Evolutionary conservation across 202 grass and related monocot genomes (phyloP), one percentile per base, ranked within the genome.

Genomic region (Zizania palustris): DNA sequence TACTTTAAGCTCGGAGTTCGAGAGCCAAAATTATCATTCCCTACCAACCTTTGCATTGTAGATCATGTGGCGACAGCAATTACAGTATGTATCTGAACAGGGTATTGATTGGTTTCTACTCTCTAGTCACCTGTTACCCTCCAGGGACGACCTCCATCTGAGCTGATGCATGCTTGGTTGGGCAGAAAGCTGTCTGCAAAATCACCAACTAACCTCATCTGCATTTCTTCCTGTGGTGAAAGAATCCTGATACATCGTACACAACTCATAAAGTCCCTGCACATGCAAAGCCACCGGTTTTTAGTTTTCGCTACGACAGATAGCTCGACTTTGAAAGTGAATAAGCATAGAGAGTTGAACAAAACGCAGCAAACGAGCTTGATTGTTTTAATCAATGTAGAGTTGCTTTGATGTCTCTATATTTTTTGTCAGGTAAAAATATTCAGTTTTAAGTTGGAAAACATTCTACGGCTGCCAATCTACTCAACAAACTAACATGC

Each of bases 171-270:
- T n/a, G 89, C 86, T 80, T 90, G 86, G 57, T 90, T 90, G 46
- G 70, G 66, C 21, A 87, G 41, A 43, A 90, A 75, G 45, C 81
- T 73, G 45, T 90, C 85, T 14, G 71, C 77, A 19, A 90, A 73
- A 77, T 90, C 75, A 22, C 89, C 82, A 48, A 64, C 79, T 57
- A 92, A 76, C 69, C 92, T 88, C 89, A 92, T 92, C 49, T 92
- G 84, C 68, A 77, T 88, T 59, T 91, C 92, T 92, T 96, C 92
- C 44, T 96, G 92, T 1, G 92, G 86, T 8, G 92, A 96, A 54
- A 96, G 72, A 74, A 96, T 92, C 61, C 86, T 92, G 49, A 96
- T 96, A 80, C 89, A 92, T 36, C 89, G 78, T 46, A 92, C 92
- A 1, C 92, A 96, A 11, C 81, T 96, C 62, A 96, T 84, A 59